These are phyloP conservation scores for Madurella fahalii DNA, from an alignment of 2,329 filamentous ascomycete species.

Conservation along the genomic window DNA sequence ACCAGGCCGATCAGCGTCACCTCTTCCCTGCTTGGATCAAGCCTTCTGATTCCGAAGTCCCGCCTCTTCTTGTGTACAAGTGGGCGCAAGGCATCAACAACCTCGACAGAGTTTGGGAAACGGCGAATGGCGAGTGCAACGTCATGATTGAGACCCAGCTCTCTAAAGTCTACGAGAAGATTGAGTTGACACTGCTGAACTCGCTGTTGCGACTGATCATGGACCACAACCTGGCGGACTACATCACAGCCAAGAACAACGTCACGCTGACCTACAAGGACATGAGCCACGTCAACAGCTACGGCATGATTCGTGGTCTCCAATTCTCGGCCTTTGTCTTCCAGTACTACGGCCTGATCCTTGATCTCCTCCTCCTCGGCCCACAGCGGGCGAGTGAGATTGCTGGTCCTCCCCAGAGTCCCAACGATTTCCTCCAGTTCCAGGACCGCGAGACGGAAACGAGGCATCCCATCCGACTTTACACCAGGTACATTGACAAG, in stretches of 20 bases:
- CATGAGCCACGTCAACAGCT: conserved; percentile 99
- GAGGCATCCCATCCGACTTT: conserved; percentile 92
- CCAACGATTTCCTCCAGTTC: conserved; percentile 98
- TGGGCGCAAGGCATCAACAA: conserved; percentile 99
- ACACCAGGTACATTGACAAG: conserved; percentile 95
- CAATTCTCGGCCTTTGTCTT: conserved; percentile 99
- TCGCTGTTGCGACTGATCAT: conserved; percentile 90
- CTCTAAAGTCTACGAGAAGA: conserved; percentile 99
- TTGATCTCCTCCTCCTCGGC: conserved; percentile 87
- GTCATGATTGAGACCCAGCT: conserved; percentile 98
- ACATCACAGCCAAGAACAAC: conserved; percentile 99
- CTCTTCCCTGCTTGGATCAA: conserved; percentile 99
- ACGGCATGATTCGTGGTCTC: conserved; percentile 94
- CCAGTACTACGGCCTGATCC: conserved; percentile 95
- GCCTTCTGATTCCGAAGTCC: conserved; percentile 95
- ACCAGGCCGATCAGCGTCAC: conserved; percentile 95
- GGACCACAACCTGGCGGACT: conserved; percentile 98
- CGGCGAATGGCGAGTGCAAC: conserved; percentile 90
- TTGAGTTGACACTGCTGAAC: conserved; percentile 93
- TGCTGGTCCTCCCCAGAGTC: conserved; percentile 85
- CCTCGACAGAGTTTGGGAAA: conserved; percentile 90
- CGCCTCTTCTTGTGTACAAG: conserved; percentile 91
- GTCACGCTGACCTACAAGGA: conserved; percentile 99
- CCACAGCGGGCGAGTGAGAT: conserved; percentile 97
- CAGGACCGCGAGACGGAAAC: conserved; percentile 88